phyloP scores from a whole-genome alignment of 306 rosid species.

The Cicer bijugum region DNA sequence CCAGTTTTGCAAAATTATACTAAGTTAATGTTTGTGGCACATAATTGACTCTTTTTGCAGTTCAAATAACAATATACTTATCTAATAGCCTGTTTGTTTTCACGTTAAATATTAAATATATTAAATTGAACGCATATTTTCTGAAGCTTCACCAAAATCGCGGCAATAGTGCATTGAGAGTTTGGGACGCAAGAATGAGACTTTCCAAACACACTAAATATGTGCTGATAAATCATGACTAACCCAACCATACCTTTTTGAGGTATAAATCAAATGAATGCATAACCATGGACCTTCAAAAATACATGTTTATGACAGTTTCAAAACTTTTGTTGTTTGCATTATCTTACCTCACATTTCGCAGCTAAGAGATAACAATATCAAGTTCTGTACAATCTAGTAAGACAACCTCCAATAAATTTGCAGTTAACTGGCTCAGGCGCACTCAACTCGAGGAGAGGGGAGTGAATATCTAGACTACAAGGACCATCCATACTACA shows the following conservation, averaged over 20 bases:
- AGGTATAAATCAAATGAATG: slow-evolving; percentile 32
- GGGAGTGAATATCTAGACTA: slow-evolving; percentile 25
- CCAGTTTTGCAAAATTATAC: no score
- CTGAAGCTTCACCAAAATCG: no score
- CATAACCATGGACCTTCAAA: slow-evolving; percentile 38
- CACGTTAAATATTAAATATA: no score
- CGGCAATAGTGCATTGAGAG: no score
- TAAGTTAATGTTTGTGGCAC: no score
- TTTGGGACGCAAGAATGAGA: no score
- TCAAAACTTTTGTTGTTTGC: slow-evolving; percentile 46
- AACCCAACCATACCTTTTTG: neutral
- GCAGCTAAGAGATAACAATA: slow-evolving; percentile 42
- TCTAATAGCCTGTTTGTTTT: neutral
- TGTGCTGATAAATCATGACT: neutral
- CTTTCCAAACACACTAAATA: no score
- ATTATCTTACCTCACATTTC: slow-evolving; percentile 48
- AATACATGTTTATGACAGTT: slow-evolving; percentile 39
- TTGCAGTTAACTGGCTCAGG: slow-evolving; percentile 43
- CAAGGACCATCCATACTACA: slow-evolving; percentile 40
- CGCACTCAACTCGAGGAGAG: slow-evolving; percentile 43
- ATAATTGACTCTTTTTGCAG: neutral
- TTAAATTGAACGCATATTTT: no score
- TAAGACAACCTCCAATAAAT: slow-evolving; percentile 41
- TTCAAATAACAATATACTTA: neutral
- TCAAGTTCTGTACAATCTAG: slow-evolving; percentile 53